Evolutionary conservation across 2,329 filamentous ascomycete species (phyloP), one percentile per base, ranked within the genome.

Genomic region (Bimuria novae-zelandiae): DNA sequence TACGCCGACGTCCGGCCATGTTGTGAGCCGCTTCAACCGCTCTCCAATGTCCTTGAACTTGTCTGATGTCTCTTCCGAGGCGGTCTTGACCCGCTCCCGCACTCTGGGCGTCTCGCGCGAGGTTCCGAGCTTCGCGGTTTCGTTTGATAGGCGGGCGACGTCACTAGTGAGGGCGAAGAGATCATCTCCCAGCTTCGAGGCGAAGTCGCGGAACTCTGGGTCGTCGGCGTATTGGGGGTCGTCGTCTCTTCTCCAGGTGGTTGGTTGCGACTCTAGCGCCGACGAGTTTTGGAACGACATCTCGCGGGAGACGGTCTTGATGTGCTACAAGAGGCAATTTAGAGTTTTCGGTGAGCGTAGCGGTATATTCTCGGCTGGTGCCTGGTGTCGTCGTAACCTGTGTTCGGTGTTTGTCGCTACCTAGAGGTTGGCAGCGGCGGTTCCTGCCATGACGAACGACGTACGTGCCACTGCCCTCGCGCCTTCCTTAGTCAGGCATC

Each of bases 221-320:
- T 97, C 91, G 77, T 99, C 94, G 69, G 84, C 82, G 77, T 96
- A 99, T 67, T 85, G 79, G 40, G 86, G 81, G 70, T 89, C 89
- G 72, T 89, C 86, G 55, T 85, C 80, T 59, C 86, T 84, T 57
- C 89, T 81, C 77, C 82, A 82, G 56, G 80, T 84, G 25, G 85
- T 86, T 35, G 86, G 84, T 75, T 89, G 88, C 62, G 92, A 86
- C 79, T 97, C 93, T 62, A 97, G 82, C 56, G 85, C 88, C 51
- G 89, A 89, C 59, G 94, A 83, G 64, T 90, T 89, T 73, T 96
- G 89, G 77, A 94, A 97, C 16, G 93, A 96, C 93, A 97, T 97
- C 56, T 51, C 14, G 39, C 36, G 32, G 23, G 19, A 17, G n/a
- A 23, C 17, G 29, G 11, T 14, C 2, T 11, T 14, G 30, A 25